Percentiles rank a stretch among this genome's conserved stretches.
Conservation (phyloP, 2,329 filamentous ascomycete species). For the Apiospora phragmitis region DNA sequence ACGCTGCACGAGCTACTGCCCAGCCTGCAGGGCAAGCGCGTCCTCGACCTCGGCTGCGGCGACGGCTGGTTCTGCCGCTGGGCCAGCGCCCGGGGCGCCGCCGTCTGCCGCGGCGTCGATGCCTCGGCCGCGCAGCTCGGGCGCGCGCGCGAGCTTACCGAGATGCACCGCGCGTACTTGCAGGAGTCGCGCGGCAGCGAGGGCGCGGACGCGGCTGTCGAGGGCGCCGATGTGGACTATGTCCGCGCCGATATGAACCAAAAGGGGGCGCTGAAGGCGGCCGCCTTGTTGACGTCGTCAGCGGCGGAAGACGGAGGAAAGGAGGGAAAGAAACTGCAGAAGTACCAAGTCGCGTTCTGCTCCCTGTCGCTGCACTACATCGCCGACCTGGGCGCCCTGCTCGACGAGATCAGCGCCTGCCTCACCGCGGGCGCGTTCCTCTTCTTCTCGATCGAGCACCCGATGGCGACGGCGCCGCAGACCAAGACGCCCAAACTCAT, state of each 20-base stretch:
- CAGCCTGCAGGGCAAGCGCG: constrained; percentile 26
- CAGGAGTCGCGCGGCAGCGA: background rate
- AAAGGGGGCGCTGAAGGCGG: background rate
- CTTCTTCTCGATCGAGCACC: constrained; percentile 50
- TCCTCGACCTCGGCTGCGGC: constrained; percentile 48
- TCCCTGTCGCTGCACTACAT: constrained; percentile 44
- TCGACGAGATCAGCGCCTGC: constrained; percentile 31
- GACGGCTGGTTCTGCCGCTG: constrained; percentile 48
- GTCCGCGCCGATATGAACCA: constrained; percentile 35
- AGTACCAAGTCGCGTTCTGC: constrained; percentile 41
- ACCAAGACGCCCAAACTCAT: background rate
- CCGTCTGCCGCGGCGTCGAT: constrained; percentile 38
- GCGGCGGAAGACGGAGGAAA: background rate
- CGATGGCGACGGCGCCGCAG: constrained; percentile 40
- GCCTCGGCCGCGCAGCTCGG: constrained; percentile 45
- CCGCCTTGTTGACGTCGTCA: background rate
- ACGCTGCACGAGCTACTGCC: constrained; percentile 32
- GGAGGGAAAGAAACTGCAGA: constrained; percentile 15
- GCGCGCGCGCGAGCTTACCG: constrained; percentile 33
- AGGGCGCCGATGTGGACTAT: constrained; percentile 22
- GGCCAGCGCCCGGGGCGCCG: constrained; percentile 38
- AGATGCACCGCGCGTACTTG: constrained; percentile 16
- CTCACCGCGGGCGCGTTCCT: constrained; percentile 37
- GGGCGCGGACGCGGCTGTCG: background rate
- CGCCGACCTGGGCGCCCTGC: constrained; percentile 31